Evolutionary conservation across 2,329 filamentous ascomycete genomes (phyloP).

Genomic region (Calonectria leucothoes): DNA sequence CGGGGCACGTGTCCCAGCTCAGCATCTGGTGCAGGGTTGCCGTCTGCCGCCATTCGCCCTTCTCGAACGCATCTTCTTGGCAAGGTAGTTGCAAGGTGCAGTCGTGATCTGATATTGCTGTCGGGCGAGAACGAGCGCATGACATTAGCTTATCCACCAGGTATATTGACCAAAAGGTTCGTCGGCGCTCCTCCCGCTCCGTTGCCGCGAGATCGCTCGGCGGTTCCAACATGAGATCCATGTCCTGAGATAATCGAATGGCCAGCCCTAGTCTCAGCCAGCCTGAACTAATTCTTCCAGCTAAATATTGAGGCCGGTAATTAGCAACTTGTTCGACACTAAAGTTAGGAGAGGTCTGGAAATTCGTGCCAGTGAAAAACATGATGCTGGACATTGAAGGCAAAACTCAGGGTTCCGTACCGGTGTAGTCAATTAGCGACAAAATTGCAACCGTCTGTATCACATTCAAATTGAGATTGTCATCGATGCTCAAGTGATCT

Average conservation of each 20-base stretch:
- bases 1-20: conserved; percentile 16
- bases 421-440: conserved; percentile 51
- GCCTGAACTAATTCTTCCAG: conserved; percentile 35
- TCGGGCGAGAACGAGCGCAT: conserved; percentile 48
- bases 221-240: conserved; percentile 48
- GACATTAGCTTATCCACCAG: conserved; percentile 51
- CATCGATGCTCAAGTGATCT: conserved; percentile 24
- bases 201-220: conserved; percentile 23
- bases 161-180: conserved; percentile 53
- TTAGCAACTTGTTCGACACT: not conserved
- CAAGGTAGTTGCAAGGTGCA: conserved; percentile 47
- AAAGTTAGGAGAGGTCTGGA: not conserved
- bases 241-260: conserved; percentile 48
- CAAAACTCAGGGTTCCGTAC: conserved; percentile 35
- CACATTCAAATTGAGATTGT: conserved; percentile 31
- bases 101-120: conserved; percentile 47
- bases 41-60: conserved; percentile 6
- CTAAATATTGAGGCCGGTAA: not conserved
- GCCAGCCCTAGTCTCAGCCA: conserved; percentile 51
- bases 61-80: conserved; percentile 21
- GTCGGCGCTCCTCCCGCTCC: conserved; percentile 48
- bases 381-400: not conserved
- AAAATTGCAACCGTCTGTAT: conserved; percentile 52
- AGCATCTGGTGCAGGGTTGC: conserved; percentile 25
- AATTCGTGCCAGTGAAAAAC: too few relatives aligned